Evolutionary conservation across 2,329 filamentous ascomycete species (phyloP).

Genomic region (Aspergillus piperis): DNA sequence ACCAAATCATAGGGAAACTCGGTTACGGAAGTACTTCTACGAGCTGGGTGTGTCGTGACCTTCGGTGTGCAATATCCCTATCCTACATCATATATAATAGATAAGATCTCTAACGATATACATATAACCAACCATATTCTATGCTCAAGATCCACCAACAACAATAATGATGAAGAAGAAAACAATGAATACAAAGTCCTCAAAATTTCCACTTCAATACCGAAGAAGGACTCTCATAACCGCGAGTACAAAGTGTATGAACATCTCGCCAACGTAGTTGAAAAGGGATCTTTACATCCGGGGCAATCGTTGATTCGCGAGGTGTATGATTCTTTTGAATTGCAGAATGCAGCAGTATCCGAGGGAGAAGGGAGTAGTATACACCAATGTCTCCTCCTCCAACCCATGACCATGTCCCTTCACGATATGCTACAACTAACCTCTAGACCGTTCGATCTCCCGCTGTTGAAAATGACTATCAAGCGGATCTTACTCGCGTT

Average conservation of each 20-base stretch:
- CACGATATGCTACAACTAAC: slow-evolving; percentile 35
- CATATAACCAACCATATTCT: no score
- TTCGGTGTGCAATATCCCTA: slow-evolving; percentile 24
- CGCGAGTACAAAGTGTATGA: slow-evolving; percentile 31
- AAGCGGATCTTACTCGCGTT: slow-evolving; percentile 36
- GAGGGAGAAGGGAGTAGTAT: slow-evolving; percentile 8
- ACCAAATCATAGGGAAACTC: slow-evolving; percentile 42
- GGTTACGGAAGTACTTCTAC: slow-evolving; percentile 48
- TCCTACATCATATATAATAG: not conserved
- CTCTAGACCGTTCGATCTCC: slow-evolving; percentile 25
- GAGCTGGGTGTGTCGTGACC: slow-evolving; percentile 46
- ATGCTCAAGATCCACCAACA: no score
- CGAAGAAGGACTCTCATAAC: slow-evolving; percentile 15
- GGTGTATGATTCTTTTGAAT: slow-evolving; percentile 35
- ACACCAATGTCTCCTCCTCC: slow-evolving; percentile 34
- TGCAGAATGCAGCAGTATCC: slow-evolving; percentile 19
- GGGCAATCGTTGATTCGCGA: slow-evolving; percentile 30
- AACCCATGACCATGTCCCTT: slow-evolving; percentile 32
- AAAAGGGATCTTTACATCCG: slow-evolving; percentile 23
- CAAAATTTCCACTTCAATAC: slow-evolving; percentile 32
- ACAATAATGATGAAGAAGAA: no score
- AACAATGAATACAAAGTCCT: slow-evolving; percentile 30
- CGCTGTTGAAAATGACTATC: slow-evolving; percentile 33
- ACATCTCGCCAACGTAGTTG: slow-evolving; percentile 24
- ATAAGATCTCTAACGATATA: not conserved